Base-by-base conservation (phyloP, 1,284 basidiomycete species). In the Ceratorhiza oryzae-sativae region DNA sequence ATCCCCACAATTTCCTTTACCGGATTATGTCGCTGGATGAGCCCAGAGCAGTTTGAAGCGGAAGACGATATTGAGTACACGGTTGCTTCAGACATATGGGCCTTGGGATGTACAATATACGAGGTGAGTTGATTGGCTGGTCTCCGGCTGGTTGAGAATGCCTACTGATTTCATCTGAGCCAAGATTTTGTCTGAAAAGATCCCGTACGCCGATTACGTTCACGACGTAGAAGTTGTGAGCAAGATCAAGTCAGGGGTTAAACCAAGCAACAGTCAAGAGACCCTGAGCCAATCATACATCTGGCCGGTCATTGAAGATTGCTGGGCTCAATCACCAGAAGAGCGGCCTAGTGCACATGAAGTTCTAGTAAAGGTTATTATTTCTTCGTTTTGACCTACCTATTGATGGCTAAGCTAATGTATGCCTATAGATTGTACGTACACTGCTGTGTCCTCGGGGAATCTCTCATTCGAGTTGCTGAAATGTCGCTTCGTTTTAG, bases 21-120 rank as follows among this genome's bases (percentile, higher is more conserved):
- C n/a, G 59, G 32, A 12, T 20, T 27, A 25, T 62, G 30, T 30
- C 59, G 59, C 27, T 62, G 42, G 41, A 62, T 62, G 59, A 62
- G 59, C 25, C 59, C 59, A 4, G 59, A 62, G 30, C 25, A 30
- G 6, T 25, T 62, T 25, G 36, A 48, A 8, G 27, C 23, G n/a
- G 56, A 23, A 3, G n/a, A 59, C n/a, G 20, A 15, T 10, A 45
- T 45, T 3, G 9, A 10, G 42, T 18, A 3, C 9, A 45, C 42
- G 4, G 3, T 3, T 12, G 42, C 42, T 18, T 45, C 42, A 18
- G 42, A 45, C n/a, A 45, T 45, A 8, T 45, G 42, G 42, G 42
- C 42, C 18, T 45, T 45, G 9, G 42, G 42, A 3, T 45, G 42
- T 45, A 18, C 42, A 45, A 10, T 45, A 18, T 45, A 45, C 15